Evolutionary conservation across 2,329 filamentous ascomycete species (phyloP), one percentile per base, ranked within the genome.

Genomic region (Erysiphe pulchra): DNA sequence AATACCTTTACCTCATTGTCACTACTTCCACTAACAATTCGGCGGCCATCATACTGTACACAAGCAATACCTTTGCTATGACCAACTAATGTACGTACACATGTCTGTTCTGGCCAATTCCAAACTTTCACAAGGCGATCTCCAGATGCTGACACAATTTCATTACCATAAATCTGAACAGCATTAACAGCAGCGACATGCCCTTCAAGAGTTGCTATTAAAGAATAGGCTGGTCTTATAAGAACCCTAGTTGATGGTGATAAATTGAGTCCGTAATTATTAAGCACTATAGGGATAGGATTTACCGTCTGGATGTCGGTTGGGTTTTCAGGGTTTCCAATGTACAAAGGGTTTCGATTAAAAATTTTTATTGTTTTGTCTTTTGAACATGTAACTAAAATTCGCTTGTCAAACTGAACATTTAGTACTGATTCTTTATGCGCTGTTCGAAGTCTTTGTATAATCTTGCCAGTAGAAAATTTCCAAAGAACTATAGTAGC

Each of bases 321-420:
- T 13, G 61, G 40, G 58, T 76, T 77, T 7, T 73, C 75, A 2
- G 68, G 50, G 32, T 77, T 72, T 18, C 72, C 72, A 39, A 69
- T 65, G 31, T 64, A 63, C n/a, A 93, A 64, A 16, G 75, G 67
- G 16, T 66, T 69, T 5, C 90, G 76, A 59, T 87, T 95, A 72
- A 92, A 98, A 16, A 98, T 77, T 61, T 94, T 94, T 66, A 98
- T 93, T 0, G 80, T 80, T 60, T 86, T 92, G 61, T 98, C 90
- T 60, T 98, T 98, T 43, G 87, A 95, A 56, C 90, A 95, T 0
- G 90, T 98, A 12, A 95, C 84, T 4, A 98, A 68, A 50, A 92
- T 92, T 9, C 83, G 74, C 52, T 83, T 78, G 57, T 95, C 86
- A 53, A 95, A 98, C 49, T 82, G 75, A 47, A 98, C 75, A 56